Base-by-base conservation (phyloP, 2,329 filamentous ascomycete species). In the Endocalyx cinctus region DNA sequence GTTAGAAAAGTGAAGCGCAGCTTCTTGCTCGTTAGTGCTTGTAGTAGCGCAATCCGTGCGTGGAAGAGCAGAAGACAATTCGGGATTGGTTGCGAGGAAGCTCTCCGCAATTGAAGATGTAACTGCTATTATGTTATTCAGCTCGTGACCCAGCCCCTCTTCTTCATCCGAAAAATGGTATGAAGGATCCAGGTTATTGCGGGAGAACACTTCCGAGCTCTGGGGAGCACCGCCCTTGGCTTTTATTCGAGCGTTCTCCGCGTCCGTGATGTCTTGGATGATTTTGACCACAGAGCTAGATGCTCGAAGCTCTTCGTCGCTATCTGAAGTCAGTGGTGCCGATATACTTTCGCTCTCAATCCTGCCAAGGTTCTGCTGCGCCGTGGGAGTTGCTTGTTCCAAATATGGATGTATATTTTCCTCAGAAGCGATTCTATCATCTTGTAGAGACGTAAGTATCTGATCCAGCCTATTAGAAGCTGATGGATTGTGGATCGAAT, bases 111-210 rank as follows among this genome's bases (percentile, higher is more conserved):
- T 23, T 8, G 20, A 8, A 8, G 20, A 23, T 23, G 22, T 15
- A 17, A 6, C 6, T 35, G 29, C 25, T 35, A 25, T 12, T 18
- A 16, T 12, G 15, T 15, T 5, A 14, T 10, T 12, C 20, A 29
- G 5, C 20, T 29, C 26, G 4, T 10, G 13, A 25, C n/a, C 12
- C 17, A 17, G 10, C 8, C n/a, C 14, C 8, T 11, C 30, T 10
- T 44, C 35, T 10, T 33, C 33, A 23, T 35, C 15, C 19, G 27
- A 34, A 11, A 30, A 32, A 12, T 13, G 14, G 10, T 35, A 33
- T 2, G 30, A 20, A 17, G 17, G 25, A 13, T 34, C 33, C 15
- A 27, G 25, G 6, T 38, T 16, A 17, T 39, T 29, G 19, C 15
- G 23, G 10, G 27, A 26, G 18, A 31, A 23, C n/a, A 18, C n/a